These are phyloP conservation scores for Cytidiella melzeri DNA, from an alignment of 768 basidiomycete species.

Conservation along the genomic window DNA sequence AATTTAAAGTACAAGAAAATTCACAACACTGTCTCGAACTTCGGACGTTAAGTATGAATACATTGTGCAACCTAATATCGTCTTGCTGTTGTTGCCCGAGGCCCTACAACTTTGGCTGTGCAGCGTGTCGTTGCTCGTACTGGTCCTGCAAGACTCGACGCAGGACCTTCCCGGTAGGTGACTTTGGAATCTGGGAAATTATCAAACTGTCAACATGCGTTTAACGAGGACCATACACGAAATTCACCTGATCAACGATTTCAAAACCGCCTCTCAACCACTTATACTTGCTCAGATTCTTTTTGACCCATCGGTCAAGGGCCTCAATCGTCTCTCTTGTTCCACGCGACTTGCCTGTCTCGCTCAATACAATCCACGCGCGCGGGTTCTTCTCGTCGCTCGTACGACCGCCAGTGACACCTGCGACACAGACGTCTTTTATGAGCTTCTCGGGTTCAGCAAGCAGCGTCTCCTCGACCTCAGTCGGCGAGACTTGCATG, in stretches of 20 bases:
- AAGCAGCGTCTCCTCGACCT: constrained; percentile 65
- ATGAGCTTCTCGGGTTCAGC: constrained; percentile 57
- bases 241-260: constrained; percentile 49
- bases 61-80: no score
- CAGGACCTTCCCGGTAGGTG: constrained; percentile 66
- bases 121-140: constrained; percentile 15
- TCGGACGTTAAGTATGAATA: no score
- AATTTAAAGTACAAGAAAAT: no score
- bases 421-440: constrained; percentile 63
- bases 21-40: no score
- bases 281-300: constrained; percentile 67
- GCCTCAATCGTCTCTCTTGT: constrained; percentile 31
- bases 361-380: constrained; percentile 72
- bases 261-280: constrained; percentile 71
- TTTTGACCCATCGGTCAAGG: constrained; percentile 56
- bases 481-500: constrained; percentile 72
- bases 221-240: no score
- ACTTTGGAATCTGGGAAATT: constrained; percentile 59
- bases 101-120: constrained; percentile 9
- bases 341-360: constrained; percentile 46
- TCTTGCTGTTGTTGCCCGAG: no score
- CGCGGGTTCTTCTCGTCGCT: constrained; percentile 69
- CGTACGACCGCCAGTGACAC: constrained; percentile 65
- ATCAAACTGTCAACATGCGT: background rate
- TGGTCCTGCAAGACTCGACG: constrained; percentile 55